Evolutionary conservation across 208 protist genomes (phyloP), one percentile per base, ranked within the genome.

Genomic region (Angomonas deanei): DNA sequence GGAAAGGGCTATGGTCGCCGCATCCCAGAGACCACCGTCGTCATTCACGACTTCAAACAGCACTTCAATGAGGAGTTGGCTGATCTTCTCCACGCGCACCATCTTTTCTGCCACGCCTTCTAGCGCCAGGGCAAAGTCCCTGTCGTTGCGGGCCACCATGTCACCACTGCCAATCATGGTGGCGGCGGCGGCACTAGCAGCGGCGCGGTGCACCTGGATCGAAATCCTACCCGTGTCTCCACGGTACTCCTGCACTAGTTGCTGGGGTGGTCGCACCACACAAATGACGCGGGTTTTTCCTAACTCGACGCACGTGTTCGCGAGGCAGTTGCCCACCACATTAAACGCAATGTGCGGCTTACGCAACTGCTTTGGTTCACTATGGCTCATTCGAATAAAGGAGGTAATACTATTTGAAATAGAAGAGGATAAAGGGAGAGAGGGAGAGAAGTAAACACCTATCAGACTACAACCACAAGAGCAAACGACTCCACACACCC

Each of bases 161-260:
- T 28, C 36, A 60, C 70, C 55, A 55, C 50, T 38, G 59, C 63
- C 66, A 10, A 57, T 36, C 3, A 68, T 61, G 34, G 70, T 77
- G 62, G 75, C 69, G 4, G 24, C 60, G 27, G 55, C 33, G 33
- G 42, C 66, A 46, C 59, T 38, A 60, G 59, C 31, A 23, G 66
- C 58, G 33, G 69, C 74, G 60, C 77, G 73, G 53, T 72, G 75
- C 26, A 94, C 74, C 23, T 72, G 70, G 62, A 82, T 88, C 24
- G 72, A 70, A 17, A 94, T 70, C 13, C 85, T 82, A 2, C 88
- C 88, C 23, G 82, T 78, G 17, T 70, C 73, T 32, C 88, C 85
- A 27, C 88, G 85, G 64, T 92, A 92, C 72, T 94, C 88, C 46
- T 88, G 73, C 39, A 86, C 73, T 5, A 94, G 81, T 68, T 94